These are phyloP conservation scores for Ogataea methylovora DNA, from an alignment of 805 yeast genomes.

Conservation along the genomic window DNA sequence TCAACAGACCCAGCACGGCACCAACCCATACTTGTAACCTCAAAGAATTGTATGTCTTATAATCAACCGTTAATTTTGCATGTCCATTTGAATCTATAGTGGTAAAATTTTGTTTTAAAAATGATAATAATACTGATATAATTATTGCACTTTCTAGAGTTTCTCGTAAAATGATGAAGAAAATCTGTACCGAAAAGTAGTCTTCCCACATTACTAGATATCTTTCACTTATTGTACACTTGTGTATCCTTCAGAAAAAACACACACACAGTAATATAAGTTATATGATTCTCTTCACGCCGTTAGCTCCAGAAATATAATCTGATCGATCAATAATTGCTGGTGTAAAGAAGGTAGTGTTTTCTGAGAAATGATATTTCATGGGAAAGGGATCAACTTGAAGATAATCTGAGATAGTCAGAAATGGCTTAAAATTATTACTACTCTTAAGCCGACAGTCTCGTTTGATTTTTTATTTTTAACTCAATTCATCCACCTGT, in stretches of 20 bases:
- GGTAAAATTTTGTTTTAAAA: constrained; percentile 53
- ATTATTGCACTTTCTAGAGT: constrained; percentile 73
- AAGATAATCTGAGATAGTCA: too few species aligned
- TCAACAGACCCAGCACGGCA: constrained; percentile 58
- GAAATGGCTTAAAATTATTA: not conserved
- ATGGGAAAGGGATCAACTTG: too few species aligned
- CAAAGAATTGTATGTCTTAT: constrained; percentile 32
- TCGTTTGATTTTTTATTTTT: not conserved
- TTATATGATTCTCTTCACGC: too few species aligned
- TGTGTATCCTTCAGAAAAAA: too few species aligned
- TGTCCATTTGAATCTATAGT: constrained; percentile 23
- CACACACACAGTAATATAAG: too few species aligned
- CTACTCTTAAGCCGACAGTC: not conserved
- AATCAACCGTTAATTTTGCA: constrained; percentile 22
- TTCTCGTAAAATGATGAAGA: constrained; percentile 66
- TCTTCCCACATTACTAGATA: constrained; percentile 31
- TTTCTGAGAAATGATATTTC: too few species aligned
- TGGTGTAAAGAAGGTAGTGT: too few species aligned
- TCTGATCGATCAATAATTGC: too few species aligned
- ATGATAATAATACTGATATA: constrained; percentile 64
- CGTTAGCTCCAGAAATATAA: too few species aligned
- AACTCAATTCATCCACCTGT: not conserved
- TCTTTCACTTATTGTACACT: too few species aligned
- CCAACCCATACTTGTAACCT: constrained; percentile 78
- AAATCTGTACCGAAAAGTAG: constrained; percentile 64